Evolutionary conservation across 2,329 filamentous ascomycete genomes (phyloP), one percentile per base, ranked within the genome.

Genomic region (Colletotrichum limetticola): DNA sequence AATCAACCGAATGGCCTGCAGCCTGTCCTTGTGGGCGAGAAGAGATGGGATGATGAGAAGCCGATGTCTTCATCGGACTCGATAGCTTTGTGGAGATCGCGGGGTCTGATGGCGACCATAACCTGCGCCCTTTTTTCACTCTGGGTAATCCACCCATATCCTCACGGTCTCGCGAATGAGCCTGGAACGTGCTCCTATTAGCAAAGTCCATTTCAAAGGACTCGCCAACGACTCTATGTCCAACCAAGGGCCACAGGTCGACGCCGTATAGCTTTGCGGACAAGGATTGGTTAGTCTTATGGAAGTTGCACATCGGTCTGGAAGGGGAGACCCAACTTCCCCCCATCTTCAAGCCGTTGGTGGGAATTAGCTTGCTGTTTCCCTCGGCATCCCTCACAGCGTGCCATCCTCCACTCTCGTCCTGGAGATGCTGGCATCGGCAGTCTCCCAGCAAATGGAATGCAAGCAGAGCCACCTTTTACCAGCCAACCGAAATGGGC

Each of bases 401-500:
- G 26, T 9, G 14, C 70, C 16, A 26, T 64, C 46, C 26, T 49
- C 42, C 55, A 46, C 19, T 22, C 57, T 58, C 14, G 37, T 52
- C 49, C 49, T 58, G 19, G 52, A 53, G 67, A 58, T 58, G 52
- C 64, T 68, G 57, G 52, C 46, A 46, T 49, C 55, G 30, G 32
- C 37, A 59, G 32, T 66, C 56, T 46, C 14, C 26, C 35, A 62
- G 68, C 63, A 70, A 65, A 65, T 70, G 30, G 56, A 30, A 70
- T 37, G 30, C 42, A 28, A 60, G 35, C 42, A 64, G 59, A 16
- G 28, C 42, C 49, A 64, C 64, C 63, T 71, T 68, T 71, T 58
- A 62, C 68, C 35, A 46, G 62, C 66, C 66, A 65, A 64, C 66
- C 66, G 59, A 63, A 58, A 72, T 68, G 55, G 53, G 46, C 52